phyloP scores from a whole-genome alignment of 164 flowering plant species.

The Magnolia kwangsiensis region DNA sequence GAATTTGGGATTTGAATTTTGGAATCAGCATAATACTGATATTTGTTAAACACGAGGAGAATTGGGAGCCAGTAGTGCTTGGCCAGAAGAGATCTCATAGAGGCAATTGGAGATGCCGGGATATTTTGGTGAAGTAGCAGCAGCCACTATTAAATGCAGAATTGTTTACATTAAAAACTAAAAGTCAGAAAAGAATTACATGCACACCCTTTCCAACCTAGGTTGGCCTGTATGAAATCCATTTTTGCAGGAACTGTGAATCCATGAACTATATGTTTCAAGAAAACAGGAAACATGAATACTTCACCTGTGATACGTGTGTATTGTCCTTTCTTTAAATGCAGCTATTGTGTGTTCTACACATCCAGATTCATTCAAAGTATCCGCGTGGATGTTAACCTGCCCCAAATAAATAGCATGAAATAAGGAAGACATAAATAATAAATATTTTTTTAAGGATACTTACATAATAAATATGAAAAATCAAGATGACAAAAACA shows the following conservation, averaged over 20 bases:
- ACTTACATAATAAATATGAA: background rate
- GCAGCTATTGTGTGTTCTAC: conserved; percentile 94
- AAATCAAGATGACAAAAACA: background rate
- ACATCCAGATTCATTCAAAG: conserved; percentile 98
- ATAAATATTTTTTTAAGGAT: background rate
- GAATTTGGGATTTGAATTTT: too few relatives aligned
- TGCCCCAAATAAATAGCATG: conserved; percentile 23
- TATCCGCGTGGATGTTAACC: conserved; percentile 98
- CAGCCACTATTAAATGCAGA: too few relatives aligned
- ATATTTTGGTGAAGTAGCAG: too few relatives aligned
- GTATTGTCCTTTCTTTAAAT: conserved; percentile 86
- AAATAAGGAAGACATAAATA: background rate
- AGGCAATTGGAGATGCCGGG: too few relatives aligned
- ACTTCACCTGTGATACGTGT: conserved; percentile 89
- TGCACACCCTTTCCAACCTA: background rate
- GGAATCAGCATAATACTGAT: too few relatives aligned
- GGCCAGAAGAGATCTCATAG: too few relatives aligned
- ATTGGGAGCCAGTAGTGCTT: too few relatives aligned
- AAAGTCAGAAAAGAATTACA: background rate
- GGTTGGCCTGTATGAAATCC: background rate
- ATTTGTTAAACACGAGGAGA: too few relatives aligned
- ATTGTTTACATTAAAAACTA: too few relatives aligned
- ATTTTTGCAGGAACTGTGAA: background rate
- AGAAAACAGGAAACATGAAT: background rate
- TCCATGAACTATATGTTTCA: background rate